Conservation (phyloP, 495 filamentous ascomycete genomes). For the Monascus purpureus region DNA sequence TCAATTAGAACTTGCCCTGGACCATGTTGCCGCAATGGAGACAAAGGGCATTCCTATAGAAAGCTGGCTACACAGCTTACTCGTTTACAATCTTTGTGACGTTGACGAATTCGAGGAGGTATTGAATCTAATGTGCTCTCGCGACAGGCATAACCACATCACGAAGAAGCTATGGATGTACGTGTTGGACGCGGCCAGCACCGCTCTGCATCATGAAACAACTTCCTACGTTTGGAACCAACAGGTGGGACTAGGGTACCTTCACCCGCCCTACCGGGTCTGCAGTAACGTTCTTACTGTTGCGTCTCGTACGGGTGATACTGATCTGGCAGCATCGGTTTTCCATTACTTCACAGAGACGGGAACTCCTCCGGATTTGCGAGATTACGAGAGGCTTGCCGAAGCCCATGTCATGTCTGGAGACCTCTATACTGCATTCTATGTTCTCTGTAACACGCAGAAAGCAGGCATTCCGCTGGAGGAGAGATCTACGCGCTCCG, state of each 20-base stretch:
- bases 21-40: conserved; percentile 54
- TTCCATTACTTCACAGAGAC: conserved; percentile 28
- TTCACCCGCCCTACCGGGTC: conserved; percentile 52
- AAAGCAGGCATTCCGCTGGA: conserved; percentile 39
- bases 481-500: conserved; percentile 40
- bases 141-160: conserved; percentile 32
- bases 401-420: conserved; percentile 46
- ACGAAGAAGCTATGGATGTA: conserved; percentile 46
- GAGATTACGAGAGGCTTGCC: conserved; percentile 68
- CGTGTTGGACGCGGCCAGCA: conserved; percentile 54
- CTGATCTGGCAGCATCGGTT: conserved; percentile 36
- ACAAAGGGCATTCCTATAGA: conserved; percentile 40
- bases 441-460: conserved; percentile 54
- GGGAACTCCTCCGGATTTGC: conserved; percentile 34
- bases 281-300: conserved; percentile 52
- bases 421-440: conserved; percentile 41
- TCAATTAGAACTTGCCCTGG: conserved; percentile 68
- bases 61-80: conserved; percentile 60
- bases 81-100: conserved; percentile 56
- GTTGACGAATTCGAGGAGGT: conserved; percentile 64
- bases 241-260: conserved; percentile 38
- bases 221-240: conserved; percentile 49
- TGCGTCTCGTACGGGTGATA: conserved; percentile 51
- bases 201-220: conserved; percentile 36
- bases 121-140: conserved; percentile 44